Evolutionary conservation across 164 flowering plant genomes (phyloP).

Genomic region (Vitis cinerea): DNA sequence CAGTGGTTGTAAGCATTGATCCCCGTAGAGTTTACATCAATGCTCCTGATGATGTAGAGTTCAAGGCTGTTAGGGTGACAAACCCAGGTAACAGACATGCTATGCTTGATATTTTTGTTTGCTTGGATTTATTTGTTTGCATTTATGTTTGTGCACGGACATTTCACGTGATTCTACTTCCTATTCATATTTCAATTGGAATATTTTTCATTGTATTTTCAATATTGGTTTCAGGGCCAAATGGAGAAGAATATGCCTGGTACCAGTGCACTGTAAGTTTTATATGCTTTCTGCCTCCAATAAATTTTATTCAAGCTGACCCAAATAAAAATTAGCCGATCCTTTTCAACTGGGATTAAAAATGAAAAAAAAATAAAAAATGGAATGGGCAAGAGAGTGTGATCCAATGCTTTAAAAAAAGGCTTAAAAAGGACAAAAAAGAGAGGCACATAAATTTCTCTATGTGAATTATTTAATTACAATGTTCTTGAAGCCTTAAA

Average conservation of each 20-base stretch:
- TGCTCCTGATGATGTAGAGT: constrained; percentile 62
- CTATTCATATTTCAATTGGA: background rate
- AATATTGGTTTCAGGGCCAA: constrained; percentile 66
- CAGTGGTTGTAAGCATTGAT: constrained; percentile 98
- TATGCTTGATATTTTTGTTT: background rate
- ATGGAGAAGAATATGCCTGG: constrained; percentile 97
- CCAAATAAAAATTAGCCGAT: too few species aligned
- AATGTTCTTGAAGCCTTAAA: too few species aligned
- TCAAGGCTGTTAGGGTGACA: constrained; percentile 61
- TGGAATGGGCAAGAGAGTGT: too few species aligned
- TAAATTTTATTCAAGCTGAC: background rate
- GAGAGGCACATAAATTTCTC: too few species aligned
- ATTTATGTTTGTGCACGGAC: background rate
- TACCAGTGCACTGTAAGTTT: constrained; percentile 93
- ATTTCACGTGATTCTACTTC: background rate
- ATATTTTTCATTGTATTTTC: background rate
- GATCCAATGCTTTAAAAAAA: too few species aligned
- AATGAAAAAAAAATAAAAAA: too few species aligned
- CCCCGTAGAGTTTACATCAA: constrained; percentile 85
- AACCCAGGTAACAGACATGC: constrained; percentile 51
- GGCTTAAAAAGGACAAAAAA: too few species aligned
- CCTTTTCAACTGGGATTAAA: too few species aligned
- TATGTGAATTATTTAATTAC: too few species aligned
- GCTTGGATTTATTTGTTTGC: background rate
- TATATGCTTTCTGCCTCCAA: constrained; percentile 6